phyloP scores from a whole-genome alignment of 495 filamentous ascomycete species.

The Penicillium manginii region DNA sequence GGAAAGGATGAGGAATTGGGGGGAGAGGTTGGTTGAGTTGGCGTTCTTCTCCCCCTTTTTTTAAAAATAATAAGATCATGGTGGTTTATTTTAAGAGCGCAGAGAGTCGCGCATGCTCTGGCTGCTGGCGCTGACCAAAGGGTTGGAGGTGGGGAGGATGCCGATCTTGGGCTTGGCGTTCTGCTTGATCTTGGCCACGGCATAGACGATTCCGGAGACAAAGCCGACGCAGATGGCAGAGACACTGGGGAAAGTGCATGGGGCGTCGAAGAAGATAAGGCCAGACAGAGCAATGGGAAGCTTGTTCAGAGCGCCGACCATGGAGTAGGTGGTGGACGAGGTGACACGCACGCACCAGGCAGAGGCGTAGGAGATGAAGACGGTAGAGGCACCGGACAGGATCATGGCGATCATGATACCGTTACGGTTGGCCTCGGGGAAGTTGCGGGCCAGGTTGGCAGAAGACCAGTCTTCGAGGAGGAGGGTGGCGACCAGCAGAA shows the following conservation, averaged over 20 bases:
- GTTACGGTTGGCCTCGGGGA: conserved; percentile 76
- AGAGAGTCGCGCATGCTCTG: conserved; percentile 90
- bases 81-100: conserved; percentile 46
- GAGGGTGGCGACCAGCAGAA: conserved; percentile 81
- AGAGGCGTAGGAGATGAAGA: conserved; percentile 98
- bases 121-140: conserved; percentile 84
- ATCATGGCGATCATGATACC: conserved; percentile 84
- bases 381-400: conserved; percentile 87
- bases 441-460: conserved; percentile 82
- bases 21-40: background rate
- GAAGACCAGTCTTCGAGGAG: conserved; percentile 91
- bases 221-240: conserved; percentile 90
- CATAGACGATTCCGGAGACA: conserved; percentile 87
- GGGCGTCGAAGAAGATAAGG: conserved; percentile 91
- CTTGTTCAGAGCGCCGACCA: conserved; percentile 98
- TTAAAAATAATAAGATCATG: background rate
- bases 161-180: conserved; percentile 63
- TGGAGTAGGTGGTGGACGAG: conserved; percentile 94
- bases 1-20: background rate
- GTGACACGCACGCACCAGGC: conserved; percentile 98
- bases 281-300: conserved; percentile 90
- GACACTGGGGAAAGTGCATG: conserved; percentile 89
- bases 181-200: conserved; percentile 90
- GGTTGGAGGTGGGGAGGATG: conserved; percentile 66
- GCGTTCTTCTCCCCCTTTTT: background rate